These are phyloP conservation scores for Mimosa bimucronata DNA, from an alignment of 306 rosid species.

Conservation along the genomic window DNA sequence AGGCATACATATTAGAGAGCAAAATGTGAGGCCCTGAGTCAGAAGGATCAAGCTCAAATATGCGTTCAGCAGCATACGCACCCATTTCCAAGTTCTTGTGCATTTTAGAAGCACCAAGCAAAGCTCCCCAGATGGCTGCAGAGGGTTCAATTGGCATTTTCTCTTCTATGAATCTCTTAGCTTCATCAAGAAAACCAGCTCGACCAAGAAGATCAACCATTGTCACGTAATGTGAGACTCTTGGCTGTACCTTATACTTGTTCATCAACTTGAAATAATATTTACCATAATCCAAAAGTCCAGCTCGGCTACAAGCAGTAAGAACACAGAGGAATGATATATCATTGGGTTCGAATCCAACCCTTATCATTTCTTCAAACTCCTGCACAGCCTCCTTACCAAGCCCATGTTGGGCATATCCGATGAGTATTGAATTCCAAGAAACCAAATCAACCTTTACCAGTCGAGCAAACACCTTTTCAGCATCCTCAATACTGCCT, in stretches of 20 bases:
- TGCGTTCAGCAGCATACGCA: constrained; percentile 49
- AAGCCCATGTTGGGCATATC: constrained; percentile 60
- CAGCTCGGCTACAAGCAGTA: constrained; percentile 59
- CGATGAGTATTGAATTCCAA: constrained; percentile 57
- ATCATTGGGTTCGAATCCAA: constrained; percentile 49
- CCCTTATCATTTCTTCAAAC: constrained; percentile 43
- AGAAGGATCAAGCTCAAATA: constrained; percentile 56
- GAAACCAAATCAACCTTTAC: constrained; percentile 48
- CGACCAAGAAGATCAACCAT: constrained; percentile 61
- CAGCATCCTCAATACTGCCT: constrained; percentile 54
- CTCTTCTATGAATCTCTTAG: constrained; percentile 49
- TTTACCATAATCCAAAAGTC: constrained; percentile 51
- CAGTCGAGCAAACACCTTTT: constrained; percentile 49
- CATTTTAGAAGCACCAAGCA: constrained; percentile 58
- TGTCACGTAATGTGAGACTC: constrained; percentile 44
- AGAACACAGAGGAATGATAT: constrained; percentile 51
- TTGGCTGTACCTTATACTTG: constrained; percentile 46
- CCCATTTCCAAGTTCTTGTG: constrained; percentile 49
- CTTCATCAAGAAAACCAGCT: constrained; percentile 57
- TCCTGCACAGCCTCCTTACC: constrained; percentile 56
- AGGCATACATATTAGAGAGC: constrained; percentile 55
- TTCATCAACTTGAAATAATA: constrained; percentile 51
- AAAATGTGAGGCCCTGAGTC: constrained; percentile 52
- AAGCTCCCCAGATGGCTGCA: constrained; percentile 52
- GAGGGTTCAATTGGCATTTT: constrained; percentile 51